Evolutionary conservation across 257 asterid species (phyloP).

Genomic region (Lantana camara): DNA sequence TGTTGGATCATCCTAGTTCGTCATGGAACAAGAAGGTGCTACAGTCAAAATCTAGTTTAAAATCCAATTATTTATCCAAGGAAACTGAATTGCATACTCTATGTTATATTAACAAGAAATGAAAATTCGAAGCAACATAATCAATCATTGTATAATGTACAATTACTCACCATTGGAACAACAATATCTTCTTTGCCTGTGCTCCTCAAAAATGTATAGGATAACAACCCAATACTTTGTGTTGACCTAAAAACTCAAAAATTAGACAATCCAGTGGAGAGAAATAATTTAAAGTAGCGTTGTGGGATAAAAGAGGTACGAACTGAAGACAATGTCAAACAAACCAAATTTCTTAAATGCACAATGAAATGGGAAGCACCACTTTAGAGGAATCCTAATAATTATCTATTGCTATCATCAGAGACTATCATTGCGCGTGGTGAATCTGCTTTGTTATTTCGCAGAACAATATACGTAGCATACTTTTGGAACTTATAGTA

Average conservation of each 20-base stretch:
- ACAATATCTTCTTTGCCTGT: conserved; percentile 88
- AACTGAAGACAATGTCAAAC: background rate
- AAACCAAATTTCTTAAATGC: background rate
- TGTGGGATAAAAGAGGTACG: background rate
- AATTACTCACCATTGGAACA: conserved; percentile 81
- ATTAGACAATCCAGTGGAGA: conserved; percentile 19
- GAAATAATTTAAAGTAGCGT: conserved; percentile 8
- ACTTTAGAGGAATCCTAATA: background rate
- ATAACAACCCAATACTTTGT: conserved; percentile 85
- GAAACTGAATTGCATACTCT: no score
- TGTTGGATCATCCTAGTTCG: background rate
- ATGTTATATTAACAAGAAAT: conserved; percentile 4
- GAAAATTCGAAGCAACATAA: conserved; percentile 6
- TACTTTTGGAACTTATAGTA: background rate
- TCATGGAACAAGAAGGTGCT: conserved; percentile 15
- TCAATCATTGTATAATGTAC: background rate
- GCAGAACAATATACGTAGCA: background rate
- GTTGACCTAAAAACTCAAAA: conserved; percentile 53
- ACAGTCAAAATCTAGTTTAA: conserved; percentile 3
- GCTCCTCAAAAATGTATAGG: conserved; percentile 78
- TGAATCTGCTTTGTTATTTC: background rate
- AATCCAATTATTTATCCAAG: no score
- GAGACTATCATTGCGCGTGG: background rate
- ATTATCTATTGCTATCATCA: background rate
- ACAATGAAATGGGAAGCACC: conserved; percentile 2